Evolutionary conservation across 2,329 filamentous ascomycete species (phyloP).

Genomic region (Paracoccidioides lutzii): DNA sequence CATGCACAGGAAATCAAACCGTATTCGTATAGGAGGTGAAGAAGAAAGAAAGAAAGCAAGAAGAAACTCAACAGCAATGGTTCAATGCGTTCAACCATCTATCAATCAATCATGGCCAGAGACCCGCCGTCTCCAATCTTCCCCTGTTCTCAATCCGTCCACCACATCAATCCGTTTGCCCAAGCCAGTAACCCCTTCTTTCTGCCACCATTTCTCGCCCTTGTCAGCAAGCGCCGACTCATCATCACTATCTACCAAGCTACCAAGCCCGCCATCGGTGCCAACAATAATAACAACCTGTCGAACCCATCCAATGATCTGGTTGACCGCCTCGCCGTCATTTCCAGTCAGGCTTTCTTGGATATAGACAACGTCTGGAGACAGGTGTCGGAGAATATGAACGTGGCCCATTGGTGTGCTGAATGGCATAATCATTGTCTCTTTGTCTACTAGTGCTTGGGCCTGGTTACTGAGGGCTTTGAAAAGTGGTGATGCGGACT

Average conservation of each 20-base stretch:
- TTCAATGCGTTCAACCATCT: too few species aligned
- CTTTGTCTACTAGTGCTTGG: constrained; percentile 64
- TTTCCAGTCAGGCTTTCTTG: constrained; percentile 71
- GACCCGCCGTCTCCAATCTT: constrained; percentile 76
- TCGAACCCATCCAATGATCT: constrained; percentile 50
- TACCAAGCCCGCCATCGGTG: constrained; percentile 50
- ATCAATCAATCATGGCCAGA: constrained; percentile 44
- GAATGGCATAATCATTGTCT: constrained; percentile 79
- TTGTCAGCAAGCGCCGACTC: constrained; percentile 27
- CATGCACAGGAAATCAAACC: not conserved
- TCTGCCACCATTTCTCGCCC: constrained; percentile 43
- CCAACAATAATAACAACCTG: constrained; percentile 49
- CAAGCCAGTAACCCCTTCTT: constrained; percentile 66
- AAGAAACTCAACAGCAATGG: too few species aligned
- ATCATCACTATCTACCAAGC: constrained; percentile 67
- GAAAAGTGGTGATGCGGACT: constrained; percentile 50
- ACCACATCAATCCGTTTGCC: constrained; percentile 82
- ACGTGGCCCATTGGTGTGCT: constrained; percentile 70
- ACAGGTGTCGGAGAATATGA: constrained; percentile 74
- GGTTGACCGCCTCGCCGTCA: constrained; percentile 59
- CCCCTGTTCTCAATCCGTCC: constrained; percentile 65
- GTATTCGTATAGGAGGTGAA: not conserved
- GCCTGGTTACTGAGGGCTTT: constrained; percentile 72
- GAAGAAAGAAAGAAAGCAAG: not conserved
- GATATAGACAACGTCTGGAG: constrained; percentile 76